Conservation (phyloP, 306 rosid genomes). For the Abrus pulchellus region DNA sequence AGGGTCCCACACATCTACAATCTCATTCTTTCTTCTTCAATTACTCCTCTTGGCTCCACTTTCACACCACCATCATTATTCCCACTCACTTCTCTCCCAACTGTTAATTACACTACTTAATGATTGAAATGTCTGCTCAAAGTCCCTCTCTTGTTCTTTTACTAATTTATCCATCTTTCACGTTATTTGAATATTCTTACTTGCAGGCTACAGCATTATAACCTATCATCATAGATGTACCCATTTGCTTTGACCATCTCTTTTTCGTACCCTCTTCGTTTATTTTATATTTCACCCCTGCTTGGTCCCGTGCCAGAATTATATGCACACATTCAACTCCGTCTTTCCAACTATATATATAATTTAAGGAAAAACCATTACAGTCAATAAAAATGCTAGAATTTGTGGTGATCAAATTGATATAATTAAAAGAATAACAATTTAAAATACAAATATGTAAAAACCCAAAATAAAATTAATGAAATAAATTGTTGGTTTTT, state of each 20-base stretch:
- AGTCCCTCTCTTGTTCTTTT: neutral
- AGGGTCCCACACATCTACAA: slow-evolving; percentile 48
- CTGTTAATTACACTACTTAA: slow-evolving; percentile 32
- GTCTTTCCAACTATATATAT: neutral
- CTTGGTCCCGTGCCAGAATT: neutral
- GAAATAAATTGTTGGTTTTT: too few relatives aligned
- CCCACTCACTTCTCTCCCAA: slow-evolving; percentile 50
- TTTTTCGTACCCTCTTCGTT: neutral
- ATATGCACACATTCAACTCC: neutral
- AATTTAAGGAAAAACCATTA: too few relatives aligned
- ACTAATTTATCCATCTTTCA: slow-evolving; percentile 25
- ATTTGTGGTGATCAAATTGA: too few relatives aligned
- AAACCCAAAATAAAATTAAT: too few relatives aligned
- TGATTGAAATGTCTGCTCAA: slow-evolving; percentile 26
- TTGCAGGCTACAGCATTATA: slow-evolving; percentile 16
- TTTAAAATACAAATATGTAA: too few relatives aligned
- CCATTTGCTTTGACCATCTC: slow-evolving; percentile 44
- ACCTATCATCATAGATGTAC: slow-evolving; percentile 43
- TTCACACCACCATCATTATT: slow-evolving; percentile 57
- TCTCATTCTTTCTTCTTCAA: slow-evolving; percentile 40
- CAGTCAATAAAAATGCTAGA: too few relatives aligned
- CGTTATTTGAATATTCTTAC: neutral
- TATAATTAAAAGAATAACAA: too few relatives aligned
- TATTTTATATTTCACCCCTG: neutral
- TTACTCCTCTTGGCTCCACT: slow-evolving; percentile 48